Percentiles rank a stretch among this genome's conserved stretches.
Conservation (phyloP, 768 basidiomycete genomes). For the Rhodotorula graminis region DNA sequence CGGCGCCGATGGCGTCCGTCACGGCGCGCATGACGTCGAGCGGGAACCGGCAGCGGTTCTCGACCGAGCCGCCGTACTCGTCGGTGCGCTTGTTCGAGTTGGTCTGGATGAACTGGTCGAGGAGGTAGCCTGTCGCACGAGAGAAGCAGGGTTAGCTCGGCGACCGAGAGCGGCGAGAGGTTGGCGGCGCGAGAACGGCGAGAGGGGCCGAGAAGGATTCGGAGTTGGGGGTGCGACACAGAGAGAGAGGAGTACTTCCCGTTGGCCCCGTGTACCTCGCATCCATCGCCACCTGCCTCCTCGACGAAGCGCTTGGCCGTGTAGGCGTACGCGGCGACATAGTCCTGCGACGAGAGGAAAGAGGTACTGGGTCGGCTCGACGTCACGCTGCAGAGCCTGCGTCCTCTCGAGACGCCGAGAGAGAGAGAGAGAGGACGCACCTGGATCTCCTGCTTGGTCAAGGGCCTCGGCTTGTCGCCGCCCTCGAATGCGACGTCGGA, state of each 20-base stretch:
- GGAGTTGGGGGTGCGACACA: too few species aligned
- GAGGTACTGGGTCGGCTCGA: conserved; percentile 42
- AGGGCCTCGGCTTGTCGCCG: conserved; percentile 20
- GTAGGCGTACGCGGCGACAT: conserved; percentile 52
- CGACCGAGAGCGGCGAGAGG: too few species aligned
- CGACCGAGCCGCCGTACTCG: conserved; percentile 64
- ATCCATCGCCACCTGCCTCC: conserved; percentile 65
- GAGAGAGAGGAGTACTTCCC: not conserved
- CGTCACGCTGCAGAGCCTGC: conserved; percentile 47
- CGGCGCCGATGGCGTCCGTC: conserved; percentile 54
- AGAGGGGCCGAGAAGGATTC: too few species aligned
- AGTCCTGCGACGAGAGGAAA: conserved; percentile 42
- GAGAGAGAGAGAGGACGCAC: conserved; percentile 52
- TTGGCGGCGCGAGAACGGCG: too few species aligned
- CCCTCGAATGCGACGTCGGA: conserved; percentile 27
- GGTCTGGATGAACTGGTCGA: conserved; percentile 42
- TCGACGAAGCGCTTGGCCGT: conserved; percentile 55
- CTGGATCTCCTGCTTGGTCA: conserved; percentile 49
- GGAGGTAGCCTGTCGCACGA: conserved; percentile 24
- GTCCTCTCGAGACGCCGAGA: too few species aligned
- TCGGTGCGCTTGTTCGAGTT: conserved; percentile 46
- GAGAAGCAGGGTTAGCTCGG: not conserved
- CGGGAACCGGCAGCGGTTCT: conserved; percentile 58
- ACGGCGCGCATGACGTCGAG: conserved; percentile 58
- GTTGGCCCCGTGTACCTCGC: conserved; percentile 52